A percentile compares a stretch with the other conserved stretches of the same genome.
Conservation (phyloP, 495 filamentous ascomycete species). For the Daldinia bambusicola region DNA sequence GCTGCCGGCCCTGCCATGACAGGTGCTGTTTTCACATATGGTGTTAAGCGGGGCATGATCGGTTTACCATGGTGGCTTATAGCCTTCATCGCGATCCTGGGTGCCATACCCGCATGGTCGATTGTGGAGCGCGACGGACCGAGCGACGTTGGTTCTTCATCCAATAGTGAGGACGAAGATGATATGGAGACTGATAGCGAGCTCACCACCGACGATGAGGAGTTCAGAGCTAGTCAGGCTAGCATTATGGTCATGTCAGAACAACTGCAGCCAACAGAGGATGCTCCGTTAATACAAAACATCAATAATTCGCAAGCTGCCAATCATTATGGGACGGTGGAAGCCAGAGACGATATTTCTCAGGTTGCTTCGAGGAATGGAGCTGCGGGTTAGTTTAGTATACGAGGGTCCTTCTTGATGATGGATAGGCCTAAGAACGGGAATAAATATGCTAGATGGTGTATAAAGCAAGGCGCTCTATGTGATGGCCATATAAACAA, state of each 20-base stretch:
- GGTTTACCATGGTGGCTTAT: slow-evolving; percentile 85
- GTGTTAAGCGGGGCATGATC: slow-evolving; percentile 75
- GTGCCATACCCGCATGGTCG: slow-evolving; percentile 73
- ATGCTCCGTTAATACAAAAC: background rate
- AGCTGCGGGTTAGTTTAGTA: background rate
- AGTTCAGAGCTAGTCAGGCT: slow-evolving; percentile 9
- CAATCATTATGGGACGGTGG: slow-evolving; percentile 25
- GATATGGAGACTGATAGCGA: slow-evolving; percentile 41
- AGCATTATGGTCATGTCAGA: slow-evolving; percentile 20
- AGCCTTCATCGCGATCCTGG: slow-evolving; percentile 65
- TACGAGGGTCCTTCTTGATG: background rate
- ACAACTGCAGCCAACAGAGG: slow-evolving; percentile 2
- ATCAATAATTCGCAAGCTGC: background rate
- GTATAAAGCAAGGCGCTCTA: background rate
- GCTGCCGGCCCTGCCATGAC: slow-evolving; percentile 77
- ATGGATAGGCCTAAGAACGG: background rate
- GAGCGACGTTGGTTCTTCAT: slow-evolving; percentile 46
- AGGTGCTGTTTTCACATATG: slow-evolving; percentile 73
- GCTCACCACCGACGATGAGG: slow-evolving; percentile 9
- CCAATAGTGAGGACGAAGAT: slow-evolving; percentile 54
- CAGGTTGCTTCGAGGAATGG: background rate
- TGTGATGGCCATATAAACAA: background rate
- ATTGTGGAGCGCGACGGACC: slow-evolving; percentile 82
- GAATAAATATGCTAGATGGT: background rate
- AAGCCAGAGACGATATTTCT: background rate